Evolutionary conservation across 352 stramenopile genomes (phyloP).

Genomic region (Elongisporangium undulatum): DNA sequence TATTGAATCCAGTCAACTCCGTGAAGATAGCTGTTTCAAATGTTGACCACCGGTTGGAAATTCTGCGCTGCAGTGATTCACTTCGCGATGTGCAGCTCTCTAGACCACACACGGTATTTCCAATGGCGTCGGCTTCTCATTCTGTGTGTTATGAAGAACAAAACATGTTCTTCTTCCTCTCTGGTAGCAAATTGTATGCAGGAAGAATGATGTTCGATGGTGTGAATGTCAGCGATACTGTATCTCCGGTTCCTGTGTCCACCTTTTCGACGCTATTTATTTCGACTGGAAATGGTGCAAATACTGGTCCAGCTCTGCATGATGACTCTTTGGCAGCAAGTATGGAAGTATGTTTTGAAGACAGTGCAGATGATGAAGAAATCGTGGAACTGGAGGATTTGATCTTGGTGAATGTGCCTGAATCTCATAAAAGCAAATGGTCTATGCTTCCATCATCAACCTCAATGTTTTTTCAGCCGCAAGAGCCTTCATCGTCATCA

Average conservation of each 20-base stretch:
- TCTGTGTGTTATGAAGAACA: slow-evolving; percentile 30
- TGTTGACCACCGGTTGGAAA: slow-evolving; percentile 27
- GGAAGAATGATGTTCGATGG: slow-evolving; percentile 13
- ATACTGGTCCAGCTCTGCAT: not conserved
- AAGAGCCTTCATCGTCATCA: slow-evolving; percentile 14
- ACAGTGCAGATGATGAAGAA: slow-evolving; percentile 12
- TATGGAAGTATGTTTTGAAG: slow-evolving; percentile 10
- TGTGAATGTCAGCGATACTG: slow-evolving; percentile 3
- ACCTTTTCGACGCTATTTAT: slow-evolving; percentile 1
- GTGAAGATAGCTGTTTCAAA: slow-evolving; percentile 36
- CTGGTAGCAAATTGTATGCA: slow-evolving; percentile 25
- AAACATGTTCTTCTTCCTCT: slow-evolving; percentile 33
- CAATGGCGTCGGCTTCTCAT: slow-evolving; percentile 25
- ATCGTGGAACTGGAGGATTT: slow-evolving; percentile 21
- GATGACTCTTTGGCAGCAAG: slow-evolving; percentile 1
- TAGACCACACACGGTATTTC: slow-evolving; percentile 18
- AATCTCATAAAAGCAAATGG: slow-evolving; percentile 56
- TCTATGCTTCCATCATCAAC: slow-evolving; percentile 15
- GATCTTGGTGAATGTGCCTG: slow-evolving; percentile 29
- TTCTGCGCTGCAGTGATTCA: slow-evolving; percentile 29
- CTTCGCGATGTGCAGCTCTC: slow-evolving; percentile 28
- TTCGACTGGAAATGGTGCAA: not conserved
- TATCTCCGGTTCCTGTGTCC: not conserved
- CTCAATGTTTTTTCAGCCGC: slow-evolving; percentile 21
- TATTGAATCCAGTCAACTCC: not conserved